Base-by-base conservation (phyloP, 257 asterid genomes). In the Linaria vulgaris region DNA sequence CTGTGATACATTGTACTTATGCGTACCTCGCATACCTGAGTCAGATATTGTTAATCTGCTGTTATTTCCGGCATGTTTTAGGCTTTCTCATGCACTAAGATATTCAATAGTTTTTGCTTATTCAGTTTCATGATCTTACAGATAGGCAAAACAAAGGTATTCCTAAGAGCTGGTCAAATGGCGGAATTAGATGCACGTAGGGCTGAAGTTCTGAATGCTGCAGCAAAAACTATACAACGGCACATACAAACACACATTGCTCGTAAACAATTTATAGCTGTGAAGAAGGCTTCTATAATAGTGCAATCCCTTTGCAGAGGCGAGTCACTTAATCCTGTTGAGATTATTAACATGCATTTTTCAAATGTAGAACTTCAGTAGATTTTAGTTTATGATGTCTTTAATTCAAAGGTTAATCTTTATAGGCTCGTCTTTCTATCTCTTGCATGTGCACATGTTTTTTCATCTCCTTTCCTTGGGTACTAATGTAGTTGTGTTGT, bases 161-260 rank as follows among this genome's bases (percentile, higher is more conserved):
- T 90, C 84, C 87, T 94, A 65, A 84, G 99, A 85, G 99, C 97
- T 46, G 97, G 99, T 69, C 99, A 94, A 71, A 90, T 94, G 99
- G 99, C 99, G 53, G 99, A 90, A 67, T 63, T 94, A 70, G 97
- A 94, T 82, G 95, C 99, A 53, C 92, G 91, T 57, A 80, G 97
- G 81, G 76, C 95, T 43, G 96, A 94, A 85, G 96, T 89, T 79
- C 91, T 94, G 58, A 72, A 72, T 60, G 59, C 66, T 83, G 99
- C 99, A 70, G 96, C 99, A 16, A 89, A 81, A 79, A 63, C 78
- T 25, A 83, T 94, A 74, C 99, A 90, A 71, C 79, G 95, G 70
- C 87, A 95, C 27, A 79, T 80, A 72, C 72, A 85, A 72, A 90
- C 96, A 60, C 88, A 94, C 76, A 71, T 68, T 75, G 90, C 99